Evolutionary conservation across 2,329 filamentous ascomycete genomes (phyloP), one percentile per base, ranked within the genome.

Genomic region (Fusarium protoensiforme): DNA sequence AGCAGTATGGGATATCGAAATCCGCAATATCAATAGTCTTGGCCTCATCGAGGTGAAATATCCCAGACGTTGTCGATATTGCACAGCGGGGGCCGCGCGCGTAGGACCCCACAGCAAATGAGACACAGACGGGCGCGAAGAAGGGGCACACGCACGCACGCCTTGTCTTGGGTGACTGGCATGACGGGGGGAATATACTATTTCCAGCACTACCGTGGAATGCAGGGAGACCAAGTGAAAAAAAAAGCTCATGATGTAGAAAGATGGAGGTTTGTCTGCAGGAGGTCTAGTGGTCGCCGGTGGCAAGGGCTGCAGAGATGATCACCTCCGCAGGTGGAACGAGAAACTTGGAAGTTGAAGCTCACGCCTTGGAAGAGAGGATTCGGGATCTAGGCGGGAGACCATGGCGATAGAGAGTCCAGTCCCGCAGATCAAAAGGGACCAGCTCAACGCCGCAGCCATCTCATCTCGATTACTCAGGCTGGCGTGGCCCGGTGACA

Each of bases 1-100:
- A 68, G 57, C 14, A 35, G 36, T 67, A 67, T 71, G 29, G n/a
- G 61, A 70, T 61, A 73, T 71, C 27, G 59, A 73, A 73, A 73
- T 67, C 62, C 71, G 36, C 33, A 65, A 46, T 36, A 35, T 53
- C 57, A 46, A 71, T 67, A 69, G 65, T 67, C 43, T 62, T 53
- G 24, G 29, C 67, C 22, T 33, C 29, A 53, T 71, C 29, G 31
- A 29, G 14, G n/a, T 18, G 31, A 18, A 68, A 68, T 54, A 60
- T 38, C 46, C 24, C 29, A 43, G 31, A 57, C 51, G 54, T 51
- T 57, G 36, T 48, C 16, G 38, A 58, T 27, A 66, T 64, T 48
- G 29, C 54, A 20, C 51, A 58, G 46, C 46, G 29, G 46, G 20
- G 46, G 33, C 27, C 10, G 48, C 24, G 29, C n/a, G 48, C 27